A percentile compares a stretch with the other conserved stretches of the same genome.
Evolutionary conservation across 352 stramenopile species (phyloP).

Genomic region (Pythium guiyangense): DNA sequence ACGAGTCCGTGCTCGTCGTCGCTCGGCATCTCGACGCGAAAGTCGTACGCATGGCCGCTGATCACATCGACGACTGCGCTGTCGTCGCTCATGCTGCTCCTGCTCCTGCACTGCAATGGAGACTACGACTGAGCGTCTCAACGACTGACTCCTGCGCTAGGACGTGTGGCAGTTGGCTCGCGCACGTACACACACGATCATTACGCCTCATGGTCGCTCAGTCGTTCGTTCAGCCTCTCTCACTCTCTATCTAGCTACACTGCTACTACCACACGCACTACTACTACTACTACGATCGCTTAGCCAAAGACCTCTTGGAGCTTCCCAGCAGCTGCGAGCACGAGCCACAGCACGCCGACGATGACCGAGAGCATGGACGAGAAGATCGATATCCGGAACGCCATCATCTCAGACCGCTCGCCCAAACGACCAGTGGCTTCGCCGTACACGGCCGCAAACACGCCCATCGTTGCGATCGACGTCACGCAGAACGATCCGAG

Average conservation of each 20-base stretch:
- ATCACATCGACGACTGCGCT: neutral
- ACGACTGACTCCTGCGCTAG: too few species aligned
- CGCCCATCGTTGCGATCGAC: slow-evolving; percentile 86
- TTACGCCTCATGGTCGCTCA: too few species aligned
- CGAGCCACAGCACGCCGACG: slow-evolving; percentile 57
- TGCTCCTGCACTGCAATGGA: too few species aligned
- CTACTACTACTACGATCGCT: too few species aligned
- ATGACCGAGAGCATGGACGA: slow-evolving; percentile 66
- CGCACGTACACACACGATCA: too few species aligned
- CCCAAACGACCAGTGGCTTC: slow-evolving; percentile 44
- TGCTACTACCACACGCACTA: too few species aligned
- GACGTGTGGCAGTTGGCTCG: too few species aligned
- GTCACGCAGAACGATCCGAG: slow-evolving; percentile 76
- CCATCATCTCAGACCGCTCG: slow-evolving; percentile 27
- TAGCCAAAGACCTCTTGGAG: slow-evolving; percentile 18
- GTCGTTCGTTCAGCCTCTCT: too few species aligned
- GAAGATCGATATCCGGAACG: slow-evolving; percentile 53
- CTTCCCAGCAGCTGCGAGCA: slow-evolving; percentile 19
- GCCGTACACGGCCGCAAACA: slow-evolving; percentile 77
- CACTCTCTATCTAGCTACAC: too few species aligned
- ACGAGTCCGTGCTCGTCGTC: neutral
- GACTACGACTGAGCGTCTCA: too few species aligned
- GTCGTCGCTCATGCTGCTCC: too few species aligned
- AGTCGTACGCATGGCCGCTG: neutral
- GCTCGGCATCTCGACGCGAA: neutral